Base-by-base conservation (phyloP, 176 grass and related monocot genomes). In the Lolium perenne region DNA sequence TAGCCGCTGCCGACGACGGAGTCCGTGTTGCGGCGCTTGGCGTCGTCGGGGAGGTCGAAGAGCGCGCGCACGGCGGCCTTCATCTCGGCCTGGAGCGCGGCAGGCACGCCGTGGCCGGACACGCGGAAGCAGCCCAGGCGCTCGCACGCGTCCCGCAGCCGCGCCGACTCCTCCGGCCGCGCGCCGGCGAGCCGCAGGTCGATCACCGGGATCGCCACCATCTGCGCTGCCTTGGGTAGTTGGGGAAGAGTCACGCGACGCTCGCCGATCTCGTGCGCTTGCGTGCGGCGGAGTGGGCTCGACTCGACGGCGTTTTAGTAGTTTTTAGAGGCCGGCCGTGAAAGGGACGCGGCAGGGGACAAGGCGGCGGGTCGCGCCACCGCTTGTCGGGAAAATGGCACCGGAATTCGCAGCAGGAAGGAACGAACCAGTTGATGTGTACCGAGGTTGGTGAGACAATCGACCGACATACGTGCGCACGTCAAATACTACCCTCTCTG, bases 1-100 rank as follows among this genome's bases (percentile, higher is more conserved):
- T 96, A 96, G 40, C 94, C 94, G 74, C 94, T 95, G 18, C 91
- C 94, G 26, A 80, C 54, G 69, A 97, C 88, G 89, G 88, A 73
- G 54, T 90, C 89, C 51, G 74, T 16, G 76, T 94, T 97, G 22
- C 89, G 91, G 71, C 79, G 85, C 87, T 94, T 97, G 89, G 92
- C 82, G 22, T 97, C 80, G 86, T 86, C 89, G 56, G 94, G 92
- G 76, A 97, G 90, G 70, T 94, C 85, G 90, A 94, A 94, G 49
- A 97, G 94, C 76, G 86, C 74, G 57, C 90, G 86, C 40, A 94
- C 76, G 61, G 90, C 90, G 63, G 80, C 91, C 89, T 97, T 97
- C 94, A 97, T 97, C 13, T 78, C 79, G 53, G 79, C 81, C 92
- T 94, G 90, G 78, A 97, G 94, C 66, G 0, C 54, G 29, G 48